Conservation (phyloP, 2,329 filamentous ascomycete species). For the Tolypocladium guangdongense region DNA sequence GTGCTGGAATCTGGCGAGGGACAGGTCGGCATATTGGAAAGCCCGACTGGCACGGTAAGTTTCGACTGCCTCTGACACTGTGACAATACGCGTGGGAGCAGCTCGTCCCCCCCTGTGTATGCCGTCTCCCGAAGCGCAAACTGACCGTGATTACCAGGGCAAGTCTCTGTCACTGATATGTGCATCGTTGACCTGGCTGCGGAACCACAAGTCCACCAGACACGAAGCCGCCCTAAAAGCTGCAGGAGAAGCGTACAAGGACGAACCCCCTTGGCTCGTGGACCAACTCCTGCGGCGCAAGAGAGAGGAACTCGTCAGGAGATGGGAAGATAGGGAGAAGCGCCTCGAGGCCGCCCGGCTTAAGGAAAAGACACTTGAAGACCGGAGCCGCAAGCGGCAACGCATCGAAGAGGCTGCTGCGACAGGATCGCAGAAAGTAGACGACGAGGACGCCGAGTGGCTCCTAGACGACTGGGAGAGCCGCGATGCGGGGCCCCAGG, state of each 20-base stretch:
- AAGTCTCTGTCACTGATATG: slow-evolving; percentile 92
- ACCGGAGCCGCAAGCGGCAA: slow-evolving; percentile 34
- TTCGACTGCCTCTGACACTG: not conserved
- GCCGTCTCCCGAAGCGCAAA: not conserved
- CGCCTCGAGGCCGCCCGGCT: slow-evolving; percentile 55
- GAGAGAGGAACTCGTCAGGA: slow-evolving; percentile 51
- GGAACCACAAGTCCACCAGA: slow-evolving; percentile 57
- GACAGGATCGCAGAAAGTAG: slow-evolving; percentile 7
- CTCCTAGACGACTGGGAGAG: slow-evolving; percentile 62
- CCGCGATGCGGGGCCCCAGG: slow-evolving; percentile 16
- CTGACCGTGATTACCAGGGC: slow-evolving; percentile 37
- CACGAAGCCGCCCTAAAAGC: slow-evolving; percentile 42
- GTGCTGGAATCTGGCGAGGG: slow-evolving; percentile 61
- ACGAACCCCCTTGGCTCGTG: slow-evolving; percentile 77
- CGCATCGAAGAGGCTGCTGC: slow-evolving; percentile 26
- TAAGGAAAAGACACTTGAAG: slow-evolving; percentile 48
- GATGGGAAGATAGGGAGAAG: slow-evolving; percentile 64
- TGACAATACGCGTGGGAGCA: too few species aligned
- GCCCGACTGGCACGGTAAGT: slow-evolving; percentile 68
- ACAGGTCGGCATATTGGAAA: slow-evolving; percentile 82
- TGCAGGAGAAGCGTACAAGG: slow-evolving; percentile 35
- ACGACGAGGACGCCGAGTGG: slow-evolving; percentile 58
- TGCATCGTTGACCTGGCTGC: slow-evolving; percentile 81
- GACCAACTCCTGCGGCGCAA: slow-evolving; percentile 64
- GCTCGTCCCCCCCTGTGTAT: not conserved